A percentile compares a stretch with the other conserved stretches of the same genome.
These are phyloP conservation scores for Plasmodiophora brassicae DNA, from an alignment of 208 protist genomes.

Conservation along the genomic window DNA sequence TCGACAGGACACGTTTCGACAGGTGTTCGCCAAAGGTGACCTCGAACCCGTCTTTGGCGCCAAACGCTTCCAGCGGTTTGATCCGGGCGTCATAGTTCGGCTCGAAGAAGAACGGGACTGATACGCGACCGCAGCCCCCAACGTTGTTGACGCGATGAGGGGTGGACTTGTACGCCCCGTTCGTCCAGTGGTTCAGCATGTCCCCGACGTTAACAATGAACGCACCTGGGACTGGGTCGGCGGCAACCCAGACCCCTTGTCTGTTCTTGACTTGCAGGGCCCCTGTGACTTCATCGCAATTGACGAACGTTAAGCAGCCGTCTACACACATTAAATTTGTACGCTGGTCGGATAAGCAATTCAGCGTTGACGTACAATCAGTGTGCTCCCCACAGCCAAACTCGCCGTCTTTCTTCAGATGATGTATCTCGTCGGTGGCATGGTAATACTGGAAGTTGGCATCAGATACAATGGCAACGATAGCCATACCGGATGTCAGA, in stretches of 20 bases:
- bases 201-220: slow-evolving; percentile 21
- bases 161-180: not conserved
- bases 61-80: not conserved
- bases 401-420: not conserved
- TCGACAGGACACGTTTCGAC: slow-evolving; percentile 7
- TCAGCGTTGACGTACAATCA: not conserved
- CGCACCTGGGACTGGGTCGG: not conserved
- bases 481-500: too few relatives aligned
- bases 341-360: not conserved
- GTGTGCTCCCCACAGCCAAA: not conserved
- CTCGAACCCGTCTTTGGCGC: not conserved
- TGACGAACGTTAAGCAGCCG: not conserved
- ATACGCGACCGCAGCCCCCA: not conserved
- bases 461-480: not conserved
- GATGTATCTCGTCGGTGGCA: not conserved
- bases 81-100: slow-evolving; percentile 19
- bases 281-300: not conserved
- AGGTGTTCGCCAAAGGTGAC: slow-evolving; percentile 15
- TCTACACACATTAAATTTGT: not conserved
- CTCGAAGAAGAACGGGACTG: slow-evolving; percentile 24
- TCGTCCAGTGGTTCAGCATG: slow-evolving; percentile 19
- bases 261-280: not conserved
- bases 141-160: not conserved
- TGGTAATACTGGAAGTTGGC: slow-evolving; percentile 1
- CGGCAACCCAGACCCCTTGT: not conserved